These are phyloP conservation scores for Ophiocordyceps sinensis DNA, from an alignment of 2,329 filamentous ascomycete genomes.

Conservation along the genomic window DNA sequence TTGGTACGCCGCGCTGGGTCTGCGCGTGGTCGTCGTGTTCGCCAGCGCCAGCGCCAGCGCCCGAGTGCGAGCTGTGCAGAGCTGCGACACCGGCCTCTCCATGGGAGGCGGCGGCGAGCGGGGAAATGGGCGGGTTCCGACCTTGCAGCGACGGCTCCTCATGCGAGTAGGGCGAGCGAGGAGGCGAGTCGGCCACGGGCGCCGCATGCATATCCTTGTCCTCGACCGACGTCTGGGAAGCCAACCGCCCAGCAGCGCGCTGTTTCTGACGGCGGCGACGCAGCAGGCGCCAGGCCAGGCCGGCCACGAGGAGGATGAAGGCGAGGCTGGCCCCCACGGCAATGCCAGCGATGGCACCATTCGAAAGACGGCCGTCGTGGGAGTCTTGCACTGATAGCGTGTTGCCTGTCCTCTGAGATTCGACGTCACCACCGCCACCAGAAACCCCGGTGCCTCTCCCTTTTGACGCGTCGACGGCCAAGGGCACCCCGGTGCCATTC, in stretches of 20 bases:
- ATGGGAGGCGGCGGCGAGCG: no score
- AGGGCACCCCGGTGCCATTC: background rate
- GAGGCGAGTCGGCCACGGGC: constrained; percentile 22
- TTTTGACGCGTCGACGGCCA: background rate
- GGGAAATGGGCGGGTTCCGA: background rate
- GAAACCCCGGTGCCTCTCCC: background rate
- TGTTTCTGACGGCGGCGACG: constrained; percentile 22
- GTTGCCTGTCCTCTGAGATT: background rate
- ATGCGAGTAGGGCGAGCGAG: constrained; percentile 29
- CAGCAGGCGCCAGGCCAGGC: constrained; percentile 27
- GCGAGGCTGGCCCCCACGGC: constrained; percentile 24
- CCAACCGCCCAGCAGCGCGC: constrained; percentile 10
- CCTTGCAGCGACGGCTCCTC: constrained; percentile 14
- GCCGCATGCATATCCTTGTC: constrained; percentile 29
- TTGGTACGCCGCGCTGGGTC: constrained; percentile 17
- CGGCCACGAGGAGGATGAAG: constrained; percentile 23
- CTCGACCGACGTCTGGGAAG: constrained; percentile 23
- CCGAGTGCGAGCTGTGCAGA: background rate
- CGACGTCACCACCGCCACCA: background rate
- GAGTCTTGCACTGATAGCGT: background rate
- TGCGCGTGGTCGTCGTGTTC: background rate
- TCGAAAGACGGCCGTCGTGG: constrained; percentile 17
- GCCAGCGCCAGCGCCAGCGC: background rate
- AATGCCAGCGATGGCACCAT: constrained; percentile 32
- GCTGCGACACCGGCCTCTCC: no score